Evolutionary conservation across 2,329 filamentous ascomycete species (phyloP).

Genomic region (Trichoderma polysporum): DNA sequence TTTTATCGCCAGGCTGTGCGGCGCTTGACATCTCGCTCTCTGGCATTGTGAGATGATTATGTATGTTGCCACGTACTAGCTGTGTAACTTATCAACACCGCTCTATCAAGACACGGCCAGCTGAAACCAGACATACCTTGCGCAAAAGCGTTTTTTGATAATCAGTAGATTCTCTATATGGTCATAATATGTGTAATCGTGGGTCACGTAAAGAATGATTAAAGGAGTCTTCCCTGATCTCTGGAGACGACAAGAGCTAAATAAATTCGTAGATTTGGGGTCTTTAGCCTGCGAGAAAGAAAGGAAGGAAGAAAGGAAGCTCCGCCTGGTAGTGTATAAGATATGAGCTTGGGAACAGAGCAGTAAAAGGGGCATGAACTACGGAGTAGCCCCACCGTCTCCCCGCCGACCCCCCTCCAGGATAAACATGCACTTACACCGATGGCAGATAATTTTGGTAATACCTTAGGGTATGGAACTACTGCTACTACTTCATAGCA

Average conservation of each 20-base stretch:
- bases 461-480: too few species aligned
- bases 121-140: slow-evolving; percentile 1
- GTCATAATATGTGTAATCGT: slow-evolving; percentile 14
- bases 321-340: not conserved
- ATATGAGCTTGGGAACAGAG: slow-evolving; percentile 8
- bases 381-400: slow-evolving; percentile 16
- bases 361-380: slow-evolving; percentile 18
- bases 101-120: not conserved
- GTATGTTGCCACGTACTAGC: not conserved
- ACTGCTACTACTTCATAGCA: too few species aligned
- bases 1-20: not conserved
- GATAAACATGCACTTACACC: slow-evolving; percentile 12
- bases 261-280: not conserved
- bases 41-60: not conserved
- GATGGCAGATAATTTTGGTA: not conserved
- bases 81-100: not conserved
- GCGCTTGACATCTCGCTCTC: slow-evolving; percentile 1
- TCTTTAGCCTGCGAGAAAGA: not conserved
- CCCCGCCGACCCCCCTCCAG: slow-evolving; percentile 12
- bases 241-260: not conserved
- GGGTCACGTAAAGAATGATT: not conserved
- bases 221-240: not conserved
- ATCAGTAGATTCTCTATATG: not conserved
- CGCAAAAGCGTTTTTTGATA: not conserved
- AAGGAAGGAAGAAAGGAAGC: not conserved